phyloP scores from a whole-genome alignment of 352 stramenopile genomes.

The Halophytophthora batemanensis region DNA sequence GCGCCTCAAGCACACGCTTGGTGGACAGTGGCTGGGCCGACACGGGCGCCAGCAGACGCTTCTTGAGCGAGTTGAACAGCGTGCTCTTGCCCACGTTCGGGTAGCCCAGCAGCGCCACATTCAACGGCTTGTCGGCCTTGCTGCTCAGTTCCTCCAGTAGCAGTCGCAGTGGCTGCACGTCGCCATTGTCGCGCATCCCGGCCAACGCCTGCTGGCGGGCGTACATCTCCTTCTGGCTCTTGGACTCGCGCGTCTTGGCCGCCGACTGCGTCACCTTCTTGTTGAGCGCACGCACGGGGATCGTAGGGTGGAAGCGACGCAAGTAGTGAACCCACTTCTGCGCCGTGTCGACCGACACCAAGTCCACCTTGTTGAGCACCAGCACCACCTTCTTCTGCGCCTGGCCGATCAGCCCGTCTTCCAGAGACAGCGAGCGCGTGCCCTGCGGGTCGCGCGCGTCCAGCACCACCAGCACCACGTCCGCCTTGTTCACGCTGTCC shows the following conservation, averaged over 20 bases:
- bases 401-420: conserved; percentile 94
- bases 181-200: conserved; percentile 72
- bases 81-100: conserved; percentile 96
- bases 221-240: conserved; percentile 66
- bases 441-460: conserved; percentile 98
- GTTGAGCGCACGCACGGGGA: conserved; percentile 84
- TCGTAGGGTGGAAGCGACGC: conserved; percentile 92
- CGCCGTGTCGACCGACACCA: conserved; percentile 87
- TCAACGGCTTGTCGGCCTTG: conserved; percentile 62
- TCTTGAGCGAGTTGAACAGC: conserved; percentile 95
- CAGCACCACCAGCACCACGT: conserved; percentile 88
- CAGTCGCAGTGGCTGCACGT: conserved; percentile 88
- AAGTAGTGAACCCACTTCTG: conserved; percentile 96
- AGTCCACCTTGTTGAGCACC: conserved; percentile 99
- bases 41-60: conserved; percentile 47
- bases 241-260: conserved; percentile 72
- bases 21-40: conserved; percentile 57
- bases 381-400: conserved; percentile 96
- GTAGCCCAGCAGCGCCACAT: conserved; percentile 98
- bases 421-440: conserved; percentile 90
- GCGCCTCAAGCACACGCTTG: conserved; percentile 88
- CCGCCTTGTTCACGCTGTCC: conserved; percentile 52
- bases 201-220: conserved; percentile 64
- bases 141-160: conserved; percentile 97
- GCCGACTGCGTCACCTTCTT: conserved; percentile 90